These are phyloP conservation scores for Mortierella sp. DNA, from an alignment of 371 early-diverging fungal species.

Conservation along the genomic window DNA sequence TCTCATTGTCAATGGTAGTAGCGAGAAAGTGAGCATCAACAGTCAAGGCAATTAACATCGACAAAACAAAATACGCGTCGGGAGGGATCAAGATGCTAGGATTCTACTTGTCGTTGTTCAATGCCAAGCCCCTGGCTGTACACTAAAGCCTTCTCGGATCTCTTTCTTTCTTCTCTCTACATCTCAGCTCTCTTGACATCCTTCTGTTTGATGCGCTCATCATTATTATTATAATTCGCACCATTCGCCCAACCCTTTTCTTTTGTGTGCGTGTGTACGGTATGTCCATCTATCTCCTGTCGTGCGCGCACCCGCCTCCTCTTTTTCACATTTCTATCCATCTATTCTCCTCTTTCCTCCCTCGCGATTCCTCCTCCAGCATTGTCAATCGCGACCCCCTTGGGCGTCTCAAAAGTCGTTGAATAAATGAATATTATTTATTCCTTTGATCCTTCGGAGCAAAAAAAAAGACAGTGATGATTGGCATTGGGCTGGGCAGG, in stretches of 20 bases:
- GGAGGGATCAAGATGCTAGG: not conserved
- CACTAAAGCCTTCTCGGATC: not conserved
- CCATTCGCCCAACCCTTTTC: not conserved
- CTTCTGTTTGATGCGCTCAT: not conserved
- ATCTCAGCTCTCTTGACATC: not conserved
- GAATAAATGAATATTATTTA: not conserved
- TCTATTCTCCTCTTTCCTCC: not conserved
- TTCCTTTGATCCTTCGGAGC: not conserved
- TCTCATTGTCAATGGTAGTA: not conserved
- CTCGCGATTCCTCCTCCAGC: not conserved
- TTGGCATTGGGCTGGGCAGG: not conserved
- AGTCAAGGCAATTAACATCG: not conserved
- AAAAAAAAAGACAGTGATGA: not conserved
- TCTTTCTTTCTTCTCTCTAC: not conserved
- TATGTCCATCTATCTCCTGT: not conserved
- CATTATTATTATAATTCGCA: not conserved
- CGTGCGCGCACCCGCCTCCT: not conserved
- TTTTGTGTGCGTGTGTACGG: not conserved
- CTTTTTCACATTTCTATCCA: not conserved
- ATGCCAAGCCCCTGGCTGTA: not conserved
- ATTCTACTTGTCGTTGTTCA: not conserved
- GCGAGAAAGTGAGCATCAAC: not conserved
- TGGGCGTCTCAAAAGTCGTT: constrained; percentile 7
- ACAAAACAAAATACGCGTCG: constrained; percentile 2
- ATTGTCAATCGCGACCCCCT: not conserved